Conservation (phyloP, 768 basidiomycete species). For the Infundibulicybe gibba region DNA sequence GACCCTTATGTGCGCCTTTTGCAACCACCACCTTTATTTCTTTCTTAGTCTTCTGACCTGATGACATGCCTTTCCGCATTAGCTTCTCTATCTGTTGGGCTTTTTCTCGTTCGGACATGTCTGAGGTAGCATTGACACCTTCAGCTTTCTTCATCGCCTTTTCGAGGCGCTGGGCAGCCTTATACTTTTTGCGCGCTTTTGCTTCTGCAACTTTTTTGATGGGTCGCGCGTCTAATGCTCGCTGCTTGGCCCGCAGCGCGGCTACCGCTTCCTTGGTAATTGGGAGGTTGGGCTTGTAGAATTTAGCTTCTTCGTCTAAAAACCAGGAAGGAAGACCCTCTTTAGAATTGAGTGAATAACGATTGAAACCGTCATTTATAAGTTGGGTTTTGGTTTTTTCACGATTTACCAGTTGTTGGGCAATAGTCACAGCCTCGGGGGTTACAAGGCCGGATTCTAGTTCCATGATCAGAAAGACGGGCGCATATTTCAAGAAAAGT, state of each 20-base stretch:
- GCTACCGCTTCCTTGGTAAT: constrained; percentile 93
- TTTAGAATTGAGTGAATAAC: constrained; percentile 87
- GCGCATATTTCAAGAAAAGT: background rate
- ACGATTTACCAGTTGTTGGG: constrained; percentile 88
- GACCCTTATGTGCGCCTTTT: constrained; percentile 82
- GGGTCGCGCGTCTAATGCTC: constrained; percentile 92
- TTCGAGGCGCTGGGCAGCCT: constrained; percentile 78
- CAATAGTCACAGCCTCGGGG: constrained; percentile 87
- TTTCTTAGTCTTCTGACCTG: constrained; percentile 62
- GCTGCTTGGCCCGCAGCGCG: constrained; percentile 82
- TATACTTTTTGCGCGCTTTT: constrained; percentile 94
- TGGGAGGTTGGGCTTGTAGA: constrained; percentile 94
- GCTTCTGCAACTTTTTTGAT: constrained; percentile 99
- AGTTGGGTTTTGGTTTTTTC: constrained; percentile 85
- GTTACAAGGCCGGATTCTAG: constrained; percentile 81
- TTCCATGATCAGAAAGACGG: constrained; percentile 1
- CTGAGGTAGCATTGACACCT: constrained; percentile 81
- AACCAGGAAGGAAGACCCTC: constrained; percentile 96
- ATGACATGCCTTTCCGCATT: constrained; percentile 76
- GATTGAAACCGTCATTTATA: constrained; percentile 94
- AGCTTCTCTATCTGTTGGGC: constrained; percentile 91
- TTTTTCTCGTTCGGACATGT: constrained; percentile 94
- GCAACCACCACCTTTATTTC: constrained; percentile 89
- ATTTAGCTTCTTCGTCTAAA: constrained; percentile 91
- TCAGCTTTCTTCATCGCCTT: constrained; percentile 97